phyloP scores from a whole-genome alignment of 202 grass and related monocot species.

The Setaria viridis region DNA sequence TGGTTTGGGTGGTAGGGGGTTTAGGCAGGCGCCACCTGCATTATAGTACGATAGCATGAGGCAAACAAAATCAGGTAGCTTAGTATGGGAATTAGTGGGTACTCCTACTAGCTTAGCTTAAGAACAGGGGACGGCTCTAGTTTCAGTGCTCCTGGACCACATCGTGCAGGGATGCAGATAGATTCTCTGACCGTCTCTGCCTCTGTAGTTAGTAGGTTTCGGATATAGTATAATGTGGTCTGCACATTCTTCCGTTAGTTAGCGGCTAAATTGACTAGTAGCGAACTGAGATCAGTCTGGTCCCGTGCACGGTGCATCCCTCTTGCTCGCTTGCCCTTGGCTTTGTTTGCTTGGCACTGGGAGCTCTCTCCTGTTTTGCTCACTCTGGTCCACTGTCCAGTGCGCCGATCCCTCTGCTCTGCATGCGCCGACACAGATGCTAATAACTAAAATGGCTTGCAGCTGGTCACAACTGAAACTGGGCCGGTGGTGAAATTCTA shows the following conservation, averaged over 20 bases:
- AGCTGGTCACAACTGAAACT: background rate
- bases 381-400: background rate
- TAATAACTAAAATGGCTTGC: background rate
- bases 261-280: constrained; percentile 33
- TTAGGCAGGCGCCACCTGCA: background rate
- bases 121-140: constrained; percentile 26
- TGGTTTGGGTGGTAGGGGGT: background rate
- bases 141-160: constrained; percentile 3
- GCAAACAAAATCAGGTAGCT: background rate
- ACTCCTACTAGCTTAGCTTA: background rate
- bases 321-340: background rate
- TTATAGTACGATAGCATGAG: background rate
- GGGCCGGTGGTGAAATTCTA: background rate
- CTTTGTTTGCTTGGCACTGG: constrained; percentile 23
- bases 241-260: constrained; percentile 53
- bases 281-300: constrained; percentile 11
- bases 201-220: background rate
- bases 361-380: background rate
- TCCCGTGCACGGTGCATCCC: too few species aligned
- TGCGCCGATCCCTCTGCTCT: too few species aligned
- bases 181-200: constrained; percentile 39
- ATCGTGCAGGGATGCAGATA: constrained; percentile 28
- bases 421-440: too few species aligned
- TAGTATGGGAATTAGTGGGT: background rate
- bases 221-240: background rate